These are phyloP conservation scores for Mollisiaceae sp. DNA, from an alignment of 2,329 filamentous ascomycete genomes.

Conservation along the genomic window DNA sequence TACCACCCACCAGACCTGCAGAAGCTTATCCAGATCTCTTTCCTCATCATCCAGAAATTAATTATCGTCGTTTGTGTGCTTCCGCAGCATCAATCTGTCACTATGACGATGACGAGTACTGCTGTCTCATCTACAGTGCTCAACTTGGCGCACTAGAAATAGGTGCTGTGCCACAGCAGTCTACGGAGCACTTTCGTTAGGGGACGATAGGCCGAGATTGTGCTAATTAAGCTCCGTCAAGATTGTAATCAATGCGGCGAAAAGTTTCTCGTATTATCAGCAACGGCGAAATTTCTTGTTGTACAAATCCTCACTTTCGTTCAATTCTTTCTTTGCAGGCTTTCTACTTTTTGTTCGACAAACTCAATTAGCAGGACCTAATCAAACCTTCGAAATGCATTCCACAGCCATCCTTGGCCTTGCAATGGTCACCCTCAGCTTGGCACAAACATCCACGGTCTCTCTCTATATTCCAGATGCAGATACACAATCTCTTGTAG, in stretches of 20 bases:
- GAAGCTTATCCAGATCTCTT: not conserved
- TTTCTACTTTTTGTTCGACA: not conserved
- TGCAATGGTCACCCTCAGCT: slow-evolving; percentile 28
- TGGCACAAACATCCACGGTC: slow-evolving; percentile 31
- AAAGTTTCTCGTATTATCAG: not conserved
- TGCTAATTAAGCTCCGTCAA: not conserved
- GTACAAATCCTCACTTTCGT: slow-evolving; percentile 2
- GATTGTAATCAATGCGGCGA: slow-evolving; percentile 7
- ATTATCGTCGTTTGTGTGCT: not conserved
- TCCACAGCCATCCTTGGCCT: slow-evolving; percentile 29
- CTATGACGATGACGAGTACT: not conserved
- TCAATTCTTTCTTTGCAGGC: not conserved
- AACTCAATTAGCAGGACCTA: not conserved
- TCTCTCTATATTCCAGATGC: slow-evolving; percentile 31
- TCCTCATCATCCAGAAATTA: not conserved
- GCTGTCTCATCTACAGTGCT: not conserved
- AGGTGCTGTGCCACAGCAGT: not conserved
- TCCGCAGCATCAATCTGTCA: not conserved
- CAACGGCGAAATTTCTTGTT: not conserved
- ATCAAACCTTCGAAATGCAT: slow-evolving; percentile 21
- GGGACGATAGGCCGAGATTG: not conserved
- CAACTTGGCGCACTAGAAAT: not conserved
- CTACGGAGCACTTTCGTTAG: too few relatives aligned
- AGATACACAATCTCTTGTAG: slow-evolving; percentile 30
- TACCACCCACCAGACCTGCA: not conserved